Base-by-base conservation (phyloP, 148 eudicot species). In the Chenopodium quinoa region DNA sequence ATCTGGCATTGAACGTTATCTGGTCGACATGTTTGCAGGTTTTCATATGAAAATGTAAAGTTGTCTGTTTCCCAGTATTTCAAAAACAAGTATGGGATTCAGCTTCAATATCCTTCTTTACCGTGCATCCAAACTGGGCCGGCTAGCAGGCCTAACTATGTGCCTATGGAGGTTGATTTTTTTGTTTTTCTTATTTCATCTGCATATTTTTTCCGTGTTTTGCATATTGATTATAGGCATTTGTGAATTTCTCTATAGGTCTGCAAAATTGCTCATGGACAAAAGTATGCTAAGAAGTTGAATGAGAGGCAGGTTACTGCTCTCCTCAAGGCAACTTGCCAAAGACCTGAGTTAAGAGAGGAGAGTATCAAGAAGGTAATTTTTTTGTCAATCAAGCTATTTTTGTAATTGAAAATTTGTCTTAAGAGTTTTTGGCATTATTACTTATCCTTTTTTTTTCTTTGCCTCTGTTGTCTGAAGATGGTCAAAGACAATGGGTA, bases 111-210 rank as follows among this genome's bases (percentile, higher is more conserved):
- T 78, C 83, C 90, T 6, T 19, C 13, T 1, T 85, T 96, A 74
- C 99, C 99, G 10, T 93, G 94, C 70, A 37, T 96, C 80, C 88
- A 88, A 74, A 83, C 87, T 29, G 99, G 99, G 29, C 86, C 77
- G 69, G 80, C 87, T 32, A 79, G 87, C 75, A 92, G 78, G 78
- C 87, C 95, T 73, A 83, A 80, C 0, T 87, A 86, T 81, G 50
- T 96, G 23, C 99, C 99, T 0, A 89, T 93, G 95, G 99, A 96
- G 99, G 99, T 95, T 27, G 48, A 46, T 3, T 46, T 46, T 46
- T 27, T 77, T 68, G 16, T 47, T 80, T 58, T 75, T 19, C 9
- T 4, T 37, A 1, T 2, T 46, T 76, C 25, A 54, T 11, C 17
- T 76, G 62, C 32, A 8, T 22, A 54, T 16, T 25, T 52, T 58